Conservation (phyloP, 73 alveolate species). For the Tetrahymena borealis region DNA sequence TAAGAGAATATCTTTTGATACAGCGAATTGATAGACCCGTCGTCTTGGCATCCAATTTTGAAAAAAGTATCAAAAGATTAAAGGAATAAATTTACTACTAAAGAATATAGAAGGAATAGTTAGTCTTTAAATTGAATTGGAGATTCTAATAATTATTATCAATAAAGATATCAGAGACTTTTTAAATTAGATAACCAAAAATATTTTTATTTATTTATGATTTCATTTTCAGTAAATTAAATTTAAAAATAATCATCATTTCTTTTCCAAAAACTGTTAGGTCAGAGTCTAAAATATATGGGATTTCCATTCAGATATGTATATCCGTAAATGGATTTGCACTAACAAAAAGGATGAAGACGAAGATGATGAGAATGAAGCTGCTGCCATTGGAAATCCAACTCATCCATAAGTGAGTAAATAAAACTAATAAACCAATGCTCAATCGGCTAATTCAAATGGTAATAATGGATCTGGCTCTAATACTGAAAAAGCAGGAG, state of each 20-base stretch:
- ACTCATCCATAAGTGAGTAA: background rate
- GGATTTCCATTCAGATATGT: background rate
- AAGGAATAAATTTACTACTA: too few species aligned
- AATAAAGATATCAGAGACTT: background rate
- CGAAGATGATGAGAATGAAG: background rate
- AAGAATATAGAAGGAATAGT: too few species aligned
- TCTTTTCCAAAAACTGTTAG: background rate
- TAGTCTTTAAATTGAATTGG: background rate
- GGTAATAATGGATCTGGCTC: background rate
- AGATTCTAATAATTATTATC: background rate
- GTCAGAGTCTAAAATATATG: background rate
- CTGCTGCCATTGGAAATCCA: background rate
- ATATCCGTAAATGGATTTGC: slow-evolving; percentile 1
- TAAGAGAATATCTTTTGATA: background rate
- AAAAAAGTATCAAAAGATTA: too few species aligned
- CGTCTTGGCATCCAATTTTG: background rate
- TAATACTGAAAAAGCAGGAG: too few species aligned
- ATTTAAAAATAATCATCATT: background rate
- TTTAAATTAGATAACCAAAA: background rate
- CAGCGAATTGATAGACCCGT: background rate
- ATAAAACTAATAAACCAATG: background rate
- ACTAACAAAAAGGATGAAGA: background rate
- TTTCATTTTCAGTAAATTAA: background rate
- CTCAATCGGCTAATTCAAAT: background rate
- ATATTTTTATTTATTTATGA: background rate